A percentile compares a stretch with the other conserved stretches of the same genome.
These are phyloP conservation scores for Rubia balearica DNA, from an alignment of 305 asterid species.

Conservation along the genomic window DNA sequence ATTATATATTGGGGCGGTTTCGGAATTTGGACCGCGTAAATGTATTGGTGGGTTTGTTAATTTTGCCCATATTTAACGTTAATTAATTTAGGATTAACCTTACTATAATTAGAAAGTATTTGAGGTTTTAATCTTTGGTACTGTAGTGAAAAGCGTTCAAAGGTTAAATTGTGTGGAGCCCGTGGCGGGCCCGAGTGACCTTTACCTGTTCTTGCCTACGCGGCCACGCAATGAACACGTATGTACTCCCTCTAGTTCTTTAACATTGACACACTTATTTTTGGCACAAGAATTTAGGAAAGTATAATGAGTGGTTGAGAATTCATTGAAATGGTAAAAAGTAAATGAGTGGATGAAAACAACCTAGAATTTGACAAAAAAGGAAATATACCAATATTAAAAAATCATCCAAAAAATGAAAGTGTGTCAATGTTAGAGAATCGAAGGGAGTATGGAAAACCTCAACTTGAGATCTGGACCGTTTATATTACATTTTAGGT, in stretches of 20 bases:
- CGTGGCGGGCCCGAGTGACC: not conserved
- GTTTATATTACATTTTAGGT: not conserved
- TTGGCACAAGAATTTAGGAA: too few species aligned
- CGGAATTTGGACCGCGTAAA: constrained; percentile 54
- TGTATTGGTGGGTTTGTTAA: constrained; percentile 11
- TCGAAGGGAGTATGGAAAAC: not conserved
- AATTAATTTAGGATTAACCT: not conserved
- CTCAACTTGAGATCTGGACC: not conserved
- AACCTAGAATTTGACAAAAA: too few species aligned
- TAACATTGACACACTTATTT: too few species aligned
- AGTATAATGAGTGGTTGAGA: too few species aligned
- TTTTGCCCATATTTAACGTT: not conserved
- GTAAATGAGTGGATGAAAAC: too few species aligned
- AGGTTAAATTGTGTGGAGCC: not conserved
- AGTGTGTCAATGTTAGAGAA: too few species aligned
- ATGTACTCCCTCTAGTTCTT: too few species aligned
- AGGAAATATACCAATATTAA: too few species aligned
- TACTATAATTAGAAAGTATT: constrained; percentile 5
- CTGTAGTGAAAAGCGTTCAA: not conserved
- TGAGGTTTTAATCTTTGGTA: not conserved
- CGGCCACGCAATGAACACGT: constrained; percentile 14
- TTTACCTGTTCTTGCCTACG: not conserved
- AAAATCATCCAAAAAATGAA: too few species aligned
- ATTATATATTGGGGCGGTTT: constrained; percentile 43
- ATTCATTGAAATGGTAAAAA: too few species aligned